Conservation (phyloP, 441 rosid species). For the Corymbia citriodora region DNA sequence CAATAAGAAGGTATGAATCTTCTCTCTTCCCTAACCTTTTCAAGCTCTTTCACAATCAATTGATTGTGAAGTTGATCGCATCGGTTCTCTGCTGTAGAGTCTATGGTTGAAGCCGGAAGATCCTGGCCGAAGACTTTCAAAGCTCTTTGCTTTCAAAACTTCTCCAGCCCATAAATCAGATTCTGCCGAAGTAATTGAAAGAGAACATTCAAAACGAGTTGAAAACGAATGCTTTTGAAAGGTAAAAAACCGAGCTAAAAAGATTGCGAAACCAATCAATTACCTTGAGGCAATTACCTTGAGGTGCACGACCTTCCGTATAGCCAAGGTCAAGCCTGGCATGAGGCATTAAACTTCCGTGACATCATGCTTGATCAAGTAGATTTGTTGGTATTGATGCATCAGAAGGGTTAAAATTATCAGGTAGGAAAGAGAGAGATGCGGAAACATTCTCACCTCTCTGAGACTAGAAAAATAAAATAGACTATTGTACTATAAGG, state of each 20-base stretch:
- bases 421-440: neutral
- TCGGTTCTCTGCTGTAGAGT: neutral
- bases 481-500: constrained; percentile 74
- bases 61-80: neutral
- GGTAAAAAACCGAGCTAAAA: neutral
- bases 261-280: neutral
- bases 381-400: constrained; percentile 34
- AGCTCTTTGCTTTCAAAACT: constrained; percentile 33
- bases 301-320: constrained; percentile 83
- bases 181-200: constrained; percentile 39
- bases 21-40: neutral
- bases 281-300: constrained; percentile 36
- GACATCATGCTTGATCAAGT: constrained; percentile 79
- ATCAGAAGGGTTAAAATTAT: neutral
- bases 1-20: neutral
- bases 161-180: constrained; percentile 84
- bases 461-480: constrained; percentile 87
- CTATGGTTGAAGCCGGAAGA: neutral
- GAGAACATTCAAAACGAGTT: neutral
- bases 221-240: constrained; percentile 3
- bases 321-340: constrained; percentile 81
- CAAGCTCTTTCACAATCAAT: neutral
- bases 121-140: neutral
- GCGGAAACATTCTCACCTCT: constrained; percentile 36
- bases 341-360: constrained; percentile 67